Conservation (phyloP, 2,329 filamentous ascomycete species). For the Calonectria pteridis region DNA sequence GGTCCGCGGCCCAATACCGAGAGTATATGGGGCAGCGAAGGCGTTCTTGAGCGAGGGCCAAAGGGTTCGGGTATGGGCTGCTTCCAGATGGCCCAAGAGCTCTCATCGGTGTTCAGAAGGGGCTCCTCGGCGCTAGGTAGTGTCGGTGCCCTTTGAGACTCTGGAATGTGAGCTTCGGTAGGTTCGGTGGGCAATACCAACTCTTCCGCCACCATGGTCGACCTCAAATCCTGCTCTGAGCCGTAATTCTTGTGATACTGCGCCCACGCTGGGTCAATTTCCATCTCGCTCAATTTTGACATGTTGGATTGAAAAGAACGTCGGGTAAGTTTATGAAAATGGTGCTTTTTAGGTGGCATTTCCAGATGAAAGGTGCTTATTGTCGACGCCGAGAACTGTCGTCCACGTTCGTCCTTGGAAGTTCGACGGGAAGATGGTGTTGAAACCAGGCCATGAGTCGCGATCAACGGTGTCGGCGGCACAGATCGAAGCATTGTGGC, state of each 20-base stretch:
- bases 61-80: constrained; percentile 23
- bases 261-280: not conserved
- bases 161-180: constrained; percentile 4
- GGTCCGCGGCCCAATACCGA: constrained; percentile 37
- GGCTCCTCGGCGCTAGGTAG: constrained; percentile 1
- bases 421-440: constrained; percentile 37
- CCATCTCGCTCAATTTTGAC: not conserved
- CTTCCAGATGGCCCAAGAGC: constrained; percentile 13
- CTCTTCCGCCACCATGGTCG: not conserved
- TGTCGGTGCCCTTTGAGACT: not conserved
- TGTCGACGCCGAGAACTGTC: constrained; percentile 33
- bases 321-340: constrained; percentile 28
- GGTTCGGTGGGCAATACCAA: constrained; percentile 15
- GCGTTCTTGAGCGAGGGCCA: constrained; percentile 28
- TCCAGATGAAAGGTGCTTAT: constrained; percentile 34
- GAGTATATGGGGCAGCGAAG: constrained; percentile 44
- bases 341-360: constrained; percentile 23
- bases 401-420: constrained; percentile 26
- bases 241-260: not conserved
- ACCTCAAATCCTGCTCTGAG: constrained; percentile 6
- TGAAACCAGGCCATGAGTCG: constrained; percentile 49
- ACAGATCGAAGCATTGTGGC: constrained; percentile 28
- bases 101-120: constrained; percentile 8
- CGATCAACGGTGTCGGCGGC: constrained; percentile 48
- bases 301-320: constrained; percentile 30